These are phyloP conservation scores for Peronospora belbahrii DNA, from an alignment of 352 stramenopile species.

Conservation along the genomic window DNA sequence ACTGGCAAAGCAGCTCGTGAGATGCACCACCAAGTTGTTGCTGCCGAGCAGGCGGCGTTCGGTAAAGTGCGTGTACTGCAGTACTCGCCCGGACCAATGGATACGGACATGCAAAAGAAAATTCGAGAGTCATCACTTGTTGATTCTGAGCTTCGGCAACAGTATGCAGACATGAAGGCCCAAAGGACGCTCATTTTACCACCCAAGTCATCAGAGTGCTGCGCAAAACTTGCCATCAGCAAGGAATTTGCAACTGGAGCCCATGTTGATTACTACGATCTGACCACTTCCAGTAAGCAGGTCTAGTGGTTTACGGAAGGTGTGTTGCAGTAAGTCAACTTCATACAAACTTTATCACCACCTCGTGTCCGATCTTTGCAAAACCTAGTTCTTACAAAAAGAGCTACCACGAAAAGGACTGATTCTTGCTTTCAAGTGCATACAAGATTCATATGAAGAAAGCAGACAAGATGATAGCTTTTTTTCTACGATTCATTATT, in stretches of 20 bases:
- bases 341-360: too few relatives aligned
- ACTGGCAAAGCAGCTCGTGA: slow-evolving; percentile 79
- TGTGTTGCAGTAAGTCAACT: too few relatives aligned
- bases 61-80: slow-evolving; percentile 55
- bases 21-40: slow-evolving; percentile 78
- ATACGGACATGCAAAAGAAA: slow-evolving; percentile 79
- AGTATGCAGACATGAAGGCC: slow-evolving; percentile 49
- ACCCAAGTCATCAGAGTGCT: slow-evolving; percentile 45
- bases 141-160: slow-evolving; percentile 28
- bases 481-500: too few relatives aligned
- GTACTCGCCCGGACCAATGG: slow-evolving; percentile 84
- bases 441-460: too few relatives aligned
- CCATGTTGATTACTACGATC: slow-evolving; percentile 80
- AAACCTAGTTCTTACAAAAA: too few relatives aligned
- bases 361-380: too few relatives aligned
- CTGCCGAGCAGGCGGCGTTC: slow-evolving; percentile 37
- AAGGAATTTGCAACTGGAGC: slow-evolving; percentile 46
- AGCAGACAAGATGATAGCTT: too few relatives aligned
- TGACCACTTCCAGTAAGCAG: slow-evolving; percentile 14
- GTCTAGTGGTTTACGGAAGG: too few relatives aligned
- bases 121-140: slow-evolving; percentile 47
- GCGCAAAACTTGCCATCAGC: slow-evolving; percentile 46
- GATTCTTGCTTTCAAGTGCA: too few relatives aligned
- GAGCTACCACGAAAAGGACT: too few relatives aligned
- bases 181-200: slow-evolving; percentile 46